phyloP scores from a whole-genome alignment of 148 eudicot species.

The Amaranthus palmeri region DNA sequence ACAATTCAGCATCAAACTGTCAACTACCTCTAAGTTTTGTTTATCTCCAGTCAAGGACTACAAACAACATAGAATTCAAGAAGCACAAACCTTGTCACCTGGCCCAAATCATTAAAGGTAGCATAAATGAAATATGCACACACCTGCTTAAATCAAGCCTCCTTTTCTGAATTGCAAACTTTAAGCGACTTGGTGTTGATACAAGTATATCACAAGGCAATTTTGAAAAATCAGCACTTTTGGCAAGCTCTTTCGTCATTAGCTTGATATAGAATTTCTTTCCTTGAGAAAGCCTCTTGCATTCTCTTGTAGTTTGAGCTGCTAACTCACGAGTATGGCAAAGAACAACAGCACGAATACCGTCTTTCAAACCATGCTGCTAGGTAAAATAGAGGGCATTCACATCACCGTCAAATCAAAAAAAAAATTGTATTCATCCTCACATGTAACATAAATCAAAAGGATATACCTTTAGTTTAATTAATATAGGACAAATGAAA shows the following conservation, averaged over 20 bases:
- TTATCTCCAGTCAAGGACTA: too few relatives aligned
- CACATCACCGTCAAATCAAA: constrained; percentile 7
- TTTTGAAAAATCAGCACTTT: constrained; percentile 73
- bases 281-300: constrained; percentile 78
- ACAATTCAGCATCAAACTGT: too few relatives aligned
- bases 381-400: constrained; percentile 12
- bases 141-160: constrained; percentile 93
- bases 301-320: constrained; percentile 88
- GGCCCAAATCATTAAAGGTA: not conserved
- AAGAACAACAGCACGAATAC: constrained; percentile 77
- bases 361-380: constrained; percentile 65
- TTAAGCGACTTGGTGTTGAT: constrained; percentile 79
- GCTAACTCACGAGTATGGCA: constrained; percentile 95
- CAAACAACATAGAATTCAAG: not conserved
- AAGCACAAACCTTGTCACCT: not conserved
- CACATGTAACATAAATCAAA: not conserved
- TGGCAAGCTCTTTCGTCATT: constrained; percentile 77
- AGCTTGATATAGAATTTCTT: constrained; percentile 71
- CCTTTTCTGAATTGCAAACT: constrained; percentile 60
- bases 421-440: not conserved
- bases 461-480: constrained; percentile 68
- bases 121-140: not conserved
- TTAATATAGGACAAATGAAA: constrained; percentile 81
- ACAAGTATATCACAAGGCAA: constrained; percentile 79
- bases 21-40: too few relatives aligned